phyloP scores from a whole-genome alignment of 2,329 filamentous ascomycete species.

The Aspergillus cejpii region DNA sequence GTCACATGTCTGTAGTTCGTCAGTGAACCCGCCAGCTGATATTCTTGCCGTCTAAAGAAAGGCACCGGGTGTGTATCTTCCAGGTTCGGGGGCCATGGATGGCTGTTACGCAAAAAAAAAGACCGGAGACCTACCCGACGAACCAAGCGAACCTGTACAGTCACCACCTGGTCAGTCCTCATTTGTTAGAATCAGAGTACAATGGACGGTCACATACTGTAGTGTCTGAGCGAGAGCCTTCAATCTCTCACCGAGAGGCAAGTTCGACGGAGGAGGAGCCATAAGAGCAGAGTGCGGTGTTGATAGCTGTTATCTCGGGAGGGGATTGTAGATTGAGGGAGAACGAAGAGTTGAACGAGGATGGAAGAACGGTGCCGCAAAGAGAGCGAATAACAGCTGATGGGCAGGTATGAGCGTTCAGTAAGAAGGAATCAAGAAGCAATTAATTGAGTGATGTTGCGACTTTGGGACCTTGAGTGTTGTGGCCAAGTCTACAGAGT shows the following conservation, averaged over 20 bases:
- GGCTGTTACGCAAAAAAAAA: conserved; percentile 5
- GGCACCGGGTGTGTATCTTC: background rate
- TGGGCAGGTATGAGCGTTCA: background rate
- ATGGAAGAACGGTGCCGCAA: background rate
- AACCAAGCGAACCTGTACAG: conserved; percentile 61
- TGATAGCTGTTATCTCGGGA: background rate
- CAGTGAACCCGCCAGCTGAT: conserved; percentile 13
- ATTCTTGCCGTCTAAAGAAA: background rate
- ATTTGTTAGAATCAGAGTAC: conserved; percentile 6
- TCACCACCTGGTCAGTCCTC: conserved; percentile 30
- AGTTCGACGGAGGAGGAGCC: conserved; percentile 63
- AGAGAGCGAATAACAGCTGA: background rate
- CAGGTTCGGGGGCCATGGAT: background rate
- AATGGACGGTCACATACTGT: conserved; percentile 64
- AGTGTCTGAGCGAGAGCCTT: conserved; percentile 76
- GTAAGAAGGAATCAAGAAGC: background rate
- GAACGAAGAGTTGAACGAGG: conserved; percentile 1
- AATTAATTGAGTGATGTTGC: conserved; percentile 4
- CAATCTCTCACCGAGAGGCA: conserved; percentile 68
- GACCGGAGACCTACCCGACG: conserved; percentile 58
- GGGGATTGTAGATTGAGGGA: background rate
- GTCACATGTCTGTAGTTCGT: conserved; percentile 64
- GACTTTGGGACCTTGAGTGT: background rate
- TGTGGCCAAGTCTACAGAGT: background rate
- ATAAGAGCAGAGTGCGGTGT: conserved; percentile 38